These are phyloP conservation scores for Pulveroboletus ravenelii DNA, from an alignment of 768 basidiomycete genomes.

Conservation along the genomic window DNA sequence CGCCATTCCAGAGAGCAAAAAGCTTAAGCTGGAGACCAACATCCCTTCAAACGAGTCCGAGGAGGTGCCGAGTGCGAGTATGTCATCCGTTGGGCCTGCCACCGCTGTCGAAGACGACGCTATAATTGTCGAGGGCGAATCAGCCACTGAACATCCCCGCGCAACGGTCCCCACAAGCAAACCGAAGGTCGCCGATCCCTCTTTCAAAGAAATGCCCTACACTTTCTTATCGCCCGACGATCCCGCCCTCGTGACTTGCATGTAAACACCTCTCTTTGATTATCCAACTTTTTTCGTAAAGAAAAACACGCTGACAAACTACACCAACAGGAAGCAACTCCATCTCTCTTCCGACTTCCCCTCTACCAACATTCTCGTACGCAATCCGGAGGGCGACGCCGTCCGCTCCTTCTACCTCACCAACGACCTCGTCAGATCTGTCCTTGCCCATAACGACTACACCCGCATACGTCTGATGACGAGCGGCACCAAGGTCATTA, in stretches of 20 bases:
- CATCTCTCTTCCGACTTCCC: constrained; percentile 72
- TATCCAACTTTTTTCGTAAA: not conserved
- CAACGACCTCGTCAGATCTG: constrained; percentile 77
- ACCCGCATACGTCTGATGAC: constrained; percentile 80
- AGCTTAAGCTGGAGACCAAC: constrained; percentile 38
- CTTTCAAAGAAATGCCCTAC: constrained; percentile 89
- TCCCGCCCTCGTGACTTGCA: constrained; percentile 63
- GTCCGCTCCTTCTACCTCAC: constrained; percentile 84
- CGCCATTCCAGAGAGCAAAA: constrained; percentile 46
- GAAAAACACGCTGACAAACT: not conserved
- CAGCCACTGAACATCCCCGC: not conserved
- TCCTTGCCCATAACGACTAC: constrained; percentile 80
- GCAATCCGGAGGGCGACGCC: constrained; percentile 71
- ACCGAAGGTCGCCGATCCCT: constrained; percentile 27
- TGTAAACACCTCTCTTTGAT: constrained; percentile 47
- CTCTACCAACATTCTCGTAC: constrained; percentile 70
- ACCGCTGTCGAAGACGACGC: constrained; percentile 3
- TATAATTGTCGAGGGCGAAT: constrained; percentile 1
- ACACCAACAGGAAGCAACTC: constrained; percentile 57
- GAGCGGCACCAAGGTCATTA: constrained; percentile 91
- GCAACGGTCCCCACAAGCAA: not conserved
- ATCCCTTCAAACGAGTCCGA: constrained; percentile 3
- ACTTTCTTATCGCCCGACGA: constrained; percentile 73
- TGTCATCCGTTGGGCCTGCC: constrained; percentile 1
- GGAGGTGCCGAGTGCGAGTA: constrained; percentile 1